Conservation (phyloP, 129 eudicot genomes). For the Deinandra increscens region DNA sequence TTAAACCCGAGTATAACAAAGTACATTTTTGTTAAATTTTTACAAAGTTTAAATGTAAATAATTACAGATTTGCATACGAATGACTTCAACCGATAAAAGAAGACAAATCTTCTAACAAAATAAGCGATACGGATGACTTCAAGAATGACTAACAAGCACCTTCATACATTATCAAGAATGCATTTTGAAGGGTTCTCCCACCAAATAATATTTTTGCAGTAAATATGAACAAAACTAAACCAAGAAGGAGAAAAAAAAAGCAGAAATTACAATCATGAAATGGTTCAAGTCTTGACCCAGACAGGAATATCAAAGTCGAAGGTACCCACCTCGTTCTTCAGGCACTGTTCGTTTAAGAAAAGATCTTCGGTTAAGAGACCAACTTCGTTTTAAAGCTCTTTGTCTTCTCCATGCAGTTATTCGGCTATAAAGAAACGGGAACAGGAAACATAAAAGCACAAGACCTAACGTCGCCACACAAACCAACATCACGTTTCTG, state of each 20-base stretch:
- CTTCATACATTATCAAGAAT: neutral
- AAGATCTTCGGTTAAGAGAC: conserved; percentile 60
- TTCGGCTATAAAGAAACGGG: conserved; percentile 49
- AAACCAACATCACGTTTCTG: conserved; percentile 73
- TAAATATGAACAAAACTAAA: conserved; percentile 9
- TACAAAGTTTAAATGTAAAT: conserved; percentile 2
- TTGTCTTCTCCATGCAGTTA: conserved; percentile 66
- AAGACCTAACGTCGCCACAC: conserved; percentile 51
- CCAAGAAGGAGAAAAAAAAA: neutral
- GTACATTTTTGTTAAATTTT: too few relatives aligned
- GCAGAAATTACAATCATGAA: neutral
- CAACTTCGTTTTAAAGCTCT: conserved; percentile 44
- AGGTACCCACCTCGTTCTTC: conserved; percentile 63
- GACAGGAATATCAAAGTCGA: conserved; percentile 43
- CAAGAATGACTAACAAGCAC: conserved; percentile 1
- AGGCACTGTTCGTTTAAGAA: conserved; percentile 40
- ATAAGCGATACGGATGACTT: too few relatives aligned
- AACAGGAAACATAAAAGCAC: conserved; percentile 77
- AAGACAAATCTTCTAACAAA: neutral
- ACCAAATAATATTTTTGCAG: conserved; percentile 9
- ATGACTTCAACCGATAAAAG: neutral
- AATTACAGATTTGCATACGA: neutral
- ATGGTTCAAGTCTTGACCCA: conserved; percentile 4
- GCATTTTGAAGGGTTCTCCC: neutral
- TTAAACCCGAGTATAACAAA: too few relatives aligned